Percentiles rank a stretch among this genome's conserved stretches.
phyloP scores from a whole-genome alignment of 2,329 filamentous ascomycete genomes.

The Pyrenophora graminea region DNA sequence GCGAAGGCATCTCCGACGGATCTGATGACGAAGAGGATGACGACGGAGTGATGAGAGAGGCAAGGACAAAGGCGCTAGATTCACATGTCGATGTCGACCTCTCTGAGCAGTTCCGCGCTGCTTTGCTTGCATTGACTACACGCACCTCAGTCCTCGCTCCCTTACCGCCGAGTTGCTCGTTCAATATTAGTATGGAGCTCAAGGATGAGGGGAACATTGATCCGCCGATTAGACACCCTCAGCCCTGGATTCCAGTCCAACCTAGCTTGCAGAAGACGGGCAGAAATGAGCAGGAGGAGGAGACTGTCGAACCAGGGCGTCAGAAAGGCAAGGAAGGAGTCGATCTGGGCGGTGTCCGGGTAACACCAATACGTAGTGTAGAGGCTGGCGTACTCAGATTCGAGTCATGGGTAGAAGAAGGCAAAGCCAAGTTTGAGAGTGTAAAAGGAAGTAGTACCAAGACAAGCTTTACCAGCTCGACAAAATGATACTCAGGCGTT shows the following conservation, averaged over 20 bases:
- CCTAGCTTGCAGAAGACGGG: constrained; percentile 49
- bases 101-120: constrained; percentile 72
- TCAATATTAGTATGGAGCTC: constrained; percentile 76
- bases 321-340: constrained; percentile 29
- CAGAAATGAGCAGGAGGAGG: constrained; percentile 26
- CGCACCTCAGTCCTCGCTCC: constrained; percentile 61
- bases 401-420: constrained; percentile 73
- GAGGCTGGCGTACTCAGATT: constrained; percentile 68
- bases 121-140: constrained; percentile 65
- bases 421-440: constrained; percentile 54
- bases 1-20: not conserved
- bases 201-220: constrained; percentile 60
- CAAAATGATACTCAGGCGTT: not conserved
- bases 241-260: constrained; percentile 65
- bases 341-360: constrained; percentile 58
- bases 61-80: constrained; percentile 25
- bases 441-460: constrained; percentile 11
- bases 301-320: constrained; percentile 11
- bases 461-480: constrained; percentile 27
- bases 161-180: constrained; percentile 69
- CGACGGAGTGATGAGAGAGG: constrained; percentile 8
- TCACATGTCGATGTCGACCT: constrained; percentile 57
- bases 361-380: constrained; percentile 65
- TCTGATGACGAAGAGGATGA: constrained; percentile 14
- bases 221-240: constrained; percentile 55